Evolutionary conservation across 2,329 filamentous ascomycete genomes (phyloP).

Genomic region (Aureobasidium uvarum): DNA sequence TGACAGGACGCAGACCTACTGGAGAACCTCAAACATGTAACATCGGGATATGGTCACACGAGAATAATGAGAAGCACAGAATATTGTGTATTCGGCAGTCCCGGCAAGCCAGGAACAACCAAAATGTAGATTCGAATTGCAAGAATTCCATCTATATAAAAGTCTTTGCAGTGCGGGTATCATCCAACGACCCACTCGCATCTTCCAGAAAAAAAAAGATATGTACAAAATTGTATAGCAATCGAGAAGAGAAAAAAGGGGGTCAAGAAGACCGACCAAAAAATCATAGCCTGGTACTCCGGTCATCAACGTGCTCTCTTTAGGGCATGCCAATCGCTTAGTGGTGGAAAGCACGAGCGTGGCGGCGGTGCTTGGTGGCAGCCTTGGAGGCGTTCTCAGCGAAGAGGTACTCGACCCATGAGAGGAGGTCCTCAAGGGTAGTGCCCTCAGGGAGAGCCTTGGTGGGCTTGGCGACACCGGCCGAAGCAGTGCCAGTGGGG

Average conservation of each 20-base stretch:
- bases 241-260: constrained; percentile 16
- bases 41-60: too few relatives aligned
- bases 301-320: constrained; percentile 1
- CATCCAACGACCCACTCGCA: constrained; percentile 13
- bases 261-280: background rate
- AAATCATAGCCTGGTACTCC: constrained; percentile 17
- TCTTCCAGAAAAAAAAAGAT: background rate
- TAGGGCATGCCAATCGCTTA: constrained; percentile 9
- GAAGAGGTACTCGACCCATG: constrained; percentile 35
- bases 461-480: constrained; percentile 27
- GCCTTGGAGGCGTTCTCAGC: constrained; percentile 25
- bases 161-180: constrained; percentile 14
- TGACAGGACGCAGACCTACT: too few relatives aligned
- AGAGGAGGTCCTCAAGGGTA: constrained; percentile 33
- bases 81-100: background rate
- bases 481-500: constrained; percentile 26
- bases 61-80: too few relatives aligned
- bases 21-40: too few relatives aligned
- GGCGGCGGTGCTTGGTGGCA: constrained; percentile 15
- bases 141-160: background rate
- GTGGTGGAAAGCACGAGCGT: constrained; percentile 25
- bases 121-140: background rate
- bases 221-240: constrained; percentile 10
- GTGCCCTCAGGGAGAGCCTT: constrained; percentile 34
- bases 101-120: background rate